A percentile compares a stretch with the other conserved stretches of the same genome.
Conservation (phyloP, 768 basidiomycete species). For the Cyclocybe aegerita region DNA sequence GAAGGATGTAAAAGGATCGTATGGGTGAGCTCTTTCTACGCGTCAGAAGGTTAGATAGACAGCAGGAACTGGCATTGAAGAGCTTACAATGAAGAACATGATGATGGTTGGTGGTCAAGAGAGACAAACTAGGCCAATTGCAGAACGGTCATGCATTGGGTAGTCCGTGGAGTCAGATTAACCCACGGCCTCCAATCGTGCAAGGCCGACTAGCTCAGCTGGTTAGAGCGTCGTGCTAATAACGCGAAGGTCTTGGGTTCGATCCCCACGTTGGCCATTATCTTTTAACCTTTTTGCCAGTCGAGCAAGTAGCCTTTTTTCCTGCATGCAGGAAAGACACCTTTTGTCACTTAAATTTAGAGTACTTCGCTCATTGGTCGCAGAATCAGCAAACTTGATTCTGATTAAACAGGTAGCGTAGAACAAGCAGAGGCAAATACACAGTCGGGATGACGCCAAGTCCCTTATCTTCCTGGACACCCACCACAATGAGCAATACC, state of each 20-base stretch:
- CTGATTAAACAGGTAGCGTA: too few species aligned
- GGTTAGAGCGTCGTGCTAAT: slow-evolving; percentile 94
- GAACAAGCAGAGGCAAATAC: too few species aligned
- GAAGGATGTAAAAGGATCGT: slow-evolving; percentile 97
- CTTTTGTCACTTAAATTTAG: not conserved
- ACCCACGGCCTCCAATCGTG: not conserved
- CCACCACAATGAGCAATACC: slow-evolving; percentile 10
- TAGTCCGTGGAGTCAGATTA: not conserved
- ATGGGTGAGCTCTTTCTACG: slow-evolving; percentile 94
- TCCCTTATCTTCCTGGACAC: not conserved
- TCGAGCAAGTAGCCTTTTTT: not conserved
- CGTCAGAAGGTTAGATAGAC: slow-evolving; percentile 1
- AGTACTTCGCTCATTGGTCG: too few species aligned
- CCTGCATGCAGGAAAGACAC: not conserved
- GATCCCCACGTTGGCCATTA: slow-evolving; percentile 74
- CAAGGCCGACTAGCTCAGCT: slow-evolving; percentile 86
- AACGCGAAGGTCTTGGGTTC: slow-evolving; percentile 82
- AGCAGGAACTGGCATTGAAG: not conserved
- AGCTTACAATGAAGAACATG: slow-evolving; percentile 77
- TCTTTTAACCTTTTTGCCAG: not conserved
- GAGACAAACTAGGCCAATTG: too few species aligned
- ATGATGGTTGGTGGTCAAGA: slow-evolving; percentile 2
- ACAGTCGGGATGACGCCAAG: not conserved
- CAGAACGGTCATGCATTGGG: too few species aligned
- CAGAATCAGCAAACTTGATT: too few species aligned